Conservation (phyloP, 257 asterid species). For the Fraxinus cuspidata region DNA sequence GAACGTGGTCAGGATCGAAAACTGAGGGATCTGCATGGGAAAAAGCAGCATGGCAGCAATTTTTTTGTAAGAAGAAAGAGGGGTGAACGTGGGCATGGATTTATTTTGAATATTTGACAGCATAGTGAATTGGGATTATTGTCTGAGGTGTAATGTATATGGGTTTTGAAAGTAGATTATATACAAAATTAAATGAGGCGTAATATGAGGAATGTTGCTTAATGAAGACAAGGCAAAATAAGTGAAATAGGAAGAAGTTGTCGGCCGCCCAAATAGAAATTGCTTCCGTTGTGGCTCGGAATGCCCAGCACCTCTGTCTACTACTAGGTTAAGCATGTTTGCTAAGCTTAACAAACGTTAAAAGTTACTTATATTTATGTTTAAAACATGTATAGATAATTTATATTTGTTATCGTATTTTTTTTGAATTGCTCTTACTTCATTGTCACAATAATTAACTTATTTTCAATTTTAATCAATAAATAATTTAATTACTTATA, state of each 20-base stretch:
- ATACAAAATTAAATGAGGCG: neutral
- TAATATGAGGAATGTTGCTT: slow-evolving; percentile 38
- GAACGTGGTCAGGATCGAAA: slow-evolving; percentile 60
- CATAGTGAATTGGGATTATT: slow-evolving; percentile 33
- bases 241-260: slow-evolving; percentile 39
- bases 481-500: no score
- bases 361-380: no score
- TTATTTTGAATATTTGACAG: slow-evolving; percentile 1
- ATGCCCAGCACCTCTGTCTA: neutral
- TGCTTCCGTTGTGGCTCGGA: neutral
- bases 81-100: slow-evolving; percentile 33
- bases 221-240: slow-evolving; percentile 36
- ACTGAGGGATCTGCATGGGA: slow-evolving; percentile 54
- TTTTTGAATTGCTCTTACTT: no score
- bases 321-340: neutral
- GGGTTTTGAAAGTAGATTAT: neutral
- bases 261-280: slow-evolving; percentile 12
- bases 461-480: no score
- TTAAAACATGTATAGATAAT: no score
- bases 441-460: no score
- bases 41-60: slow-evolving; percentile 23
- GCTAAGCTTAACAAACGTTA: neutral
- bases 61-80: slow-evolving; percentile 14
- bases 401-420: no score
- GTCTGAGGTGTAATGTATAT: neutral